Conservation (phyloP, 371 early-diverging fungal species). For the Batrachochytrium dendrobatidis region DNA sequence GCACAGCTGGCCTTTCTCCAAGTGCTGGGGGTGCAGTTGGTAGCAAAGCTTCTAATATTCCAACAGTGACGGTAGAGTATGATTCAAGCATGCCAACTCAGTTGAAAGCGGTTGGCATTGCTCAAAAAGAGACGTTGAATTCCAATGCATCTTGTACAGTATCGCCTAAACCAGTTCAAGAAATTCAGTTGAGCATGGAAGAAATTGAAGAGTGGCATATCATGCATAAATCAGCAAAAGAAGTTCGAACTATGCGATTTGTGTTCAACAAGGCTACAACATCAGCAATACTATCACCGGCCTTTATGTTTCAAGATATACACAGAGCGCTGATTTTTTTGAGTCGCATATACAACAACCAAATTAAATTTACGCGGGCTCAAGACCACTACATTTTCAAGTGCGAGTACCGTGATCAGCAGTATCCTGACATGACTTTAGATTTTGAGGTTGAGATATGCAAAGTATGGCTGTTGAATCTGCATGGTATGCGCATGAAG, state of each 20-base stretch:
- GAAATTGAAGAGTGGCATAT: constrained; percentile 46
- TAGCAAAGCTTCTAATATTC: no score
- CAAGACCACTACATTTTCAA: constrained; percentile 33
- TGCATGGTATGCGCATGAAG: constrained; percentile 48
- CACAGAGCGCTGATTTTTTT: constrained; percentile 36
- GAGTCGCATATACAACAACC: constrained; percentile 15
- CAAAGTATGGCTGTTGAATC: constrained; percentile 47
- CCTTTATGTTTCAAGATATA: constrained; percentile 44
- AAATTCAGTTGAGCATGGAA: constrained; percentile 21
- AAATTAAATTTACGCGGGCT: constrained; percentile 26
- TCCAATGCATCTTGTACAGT: no score
- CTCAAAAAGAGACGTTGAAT: no score
- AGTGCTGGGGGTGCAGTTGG: no score
- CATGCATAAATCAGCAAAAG: constrained; percentile 36
- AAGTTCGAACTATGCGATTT: constrained; percentile 43
- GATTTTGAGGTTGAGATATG: constrained; percentile 48
- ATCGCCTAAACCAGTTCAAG: no score
- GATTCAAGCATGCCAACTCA: no score
- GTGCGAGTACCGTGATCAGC: constrained; percentile 13
- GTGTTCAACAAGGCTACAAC: constrained; percentile 31
- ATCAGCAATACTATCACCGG: constrained; percentile 27
- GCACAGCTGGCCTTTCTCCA: background rate
- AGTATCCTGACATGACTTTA: constrained; percentile 20
- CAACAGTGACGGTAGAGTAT: no score
- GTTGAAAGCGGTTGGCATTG: no score